Evolutionary conservation across 805 yeast genomes (phyloP).

Genomic region (Kodamaea laetipori): DNA sequence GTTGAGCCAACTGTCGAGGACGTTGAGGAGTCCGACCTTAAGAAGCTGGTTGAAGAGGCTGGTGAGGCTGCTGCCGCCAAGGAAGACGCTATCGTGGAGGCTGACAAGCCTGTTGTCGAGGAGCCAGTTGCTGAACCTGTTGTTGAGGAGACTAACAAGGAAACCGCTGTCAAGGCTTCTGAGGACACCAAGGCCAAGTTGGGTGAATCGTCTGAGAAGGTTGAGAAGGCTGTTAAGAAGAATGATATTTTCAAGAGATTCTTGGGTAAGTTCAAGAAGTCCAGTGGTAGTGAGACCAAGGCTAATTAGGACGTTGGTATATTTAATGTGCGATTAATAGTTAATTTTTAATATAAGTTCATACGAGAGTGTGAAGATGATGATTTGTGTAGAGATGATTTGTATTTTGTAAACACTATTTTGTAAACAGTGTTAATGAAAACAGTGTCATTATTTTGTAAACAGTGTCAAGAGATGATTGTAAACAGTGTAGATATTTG

Average conservation of each 20-base stretch:
- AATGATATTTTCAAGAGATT: slow-evolving; percentile 39
- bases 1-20: slow-evolving; percentile 11
- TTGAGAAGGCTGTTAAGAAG: slow-evolving; percentile 39
- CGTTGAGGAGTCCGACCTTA: slow-evolving; percentile 11
- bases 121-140: slow-evolving; percentile 16
- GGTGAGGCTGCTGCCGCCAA: slow-evolving; percentile 13
- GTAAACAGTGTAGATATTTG: no score
- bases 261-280: slow-evolving; percentile 38
- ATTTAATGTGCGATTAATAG: slow-evolving; percentile 8
- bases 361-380: not conserved
- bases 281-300: slow-evolving; percentile 20
- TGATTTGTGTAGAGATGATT: not conserved
- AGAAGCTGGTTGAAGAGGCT: slow-evolving; percentile 7
- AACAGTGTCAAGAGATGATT: no score
- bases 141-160: slow-evolving; percentile 12
- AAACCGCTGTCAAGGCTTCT: slow-evolving; percentile 1
- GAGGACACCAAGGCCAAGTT: slow-evolving; percentile 30
- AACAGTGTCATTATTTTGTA: no score
- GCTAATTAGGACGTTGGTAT: slow-evolving; percentile 6
- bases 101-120: slow-evolving; percentile 8
- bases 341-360: slow-evolving; percentile 4
- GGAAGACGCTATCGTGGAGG: slow-evolving; percentile 13
- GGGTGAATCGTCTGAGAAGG: slow-evolving; percentile 27
- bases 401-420: no score
- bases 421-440: no score